Evolutionary conservation across 169 alveolate species (phyloP).

Genomic region (Eimeria zaria): DNA sequence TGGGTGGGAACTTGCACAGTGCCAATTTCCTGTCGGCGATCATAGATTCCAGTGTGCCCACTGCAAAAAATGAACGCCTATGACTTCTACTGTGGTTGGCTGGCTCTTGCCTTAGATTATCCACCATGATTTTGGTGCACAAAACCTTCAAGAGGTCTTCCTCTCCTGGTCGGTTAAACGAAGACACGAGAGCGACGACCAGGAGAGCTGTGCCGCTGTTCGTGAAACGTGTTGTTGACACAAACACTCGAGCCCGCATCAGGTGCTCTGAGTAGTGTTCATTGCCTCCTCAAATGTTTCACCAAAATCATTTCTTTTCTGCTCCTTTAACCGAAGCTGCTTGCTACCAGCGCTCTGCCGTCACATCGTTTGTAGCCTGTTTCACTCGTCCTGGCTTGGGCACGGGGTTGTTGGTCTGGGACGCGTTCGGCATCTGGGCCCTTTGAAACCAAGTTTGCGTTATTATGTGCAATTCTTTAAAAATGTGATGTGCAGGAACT

Average conservation of each 20-base stretch:
- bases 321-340: not conserved
- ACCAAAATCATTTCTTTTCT: not conserved
- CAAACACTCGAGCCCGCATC: not conserved
- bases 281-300: not conserved
- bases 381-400: conserved; percentile 45
- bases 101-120: not conserved
- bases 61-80: not conserved
- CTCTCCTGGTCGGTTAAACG: not conserved
- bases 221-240: not conserved
- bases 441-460: not conserved
- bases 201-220: conserved; percentile 17
- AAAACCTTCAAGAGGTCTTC: not conserved
- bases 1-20: not conserved
- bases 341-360: not conserved
- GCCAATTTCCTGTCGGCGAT: not conserved
- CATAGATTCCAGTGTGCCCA: not conserved
- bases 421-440: conserved; percentile 10
- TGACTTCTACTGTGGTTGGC: not conserved
- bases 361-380: not conserved
- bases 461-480: not conserved
- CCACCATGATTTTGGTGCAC: not conserved
- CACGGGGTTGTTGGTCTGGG: conserved; percentile 44
- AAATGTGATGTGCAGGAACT: not conserved
- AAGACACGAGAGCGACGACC: conserved; percentile 37
- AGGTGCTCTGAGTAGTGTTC: not conserved